phyloP scores from a whole-genome alignment of 768 basidiomycete genomes.

The Plicaturopsis crispa region DNA sequence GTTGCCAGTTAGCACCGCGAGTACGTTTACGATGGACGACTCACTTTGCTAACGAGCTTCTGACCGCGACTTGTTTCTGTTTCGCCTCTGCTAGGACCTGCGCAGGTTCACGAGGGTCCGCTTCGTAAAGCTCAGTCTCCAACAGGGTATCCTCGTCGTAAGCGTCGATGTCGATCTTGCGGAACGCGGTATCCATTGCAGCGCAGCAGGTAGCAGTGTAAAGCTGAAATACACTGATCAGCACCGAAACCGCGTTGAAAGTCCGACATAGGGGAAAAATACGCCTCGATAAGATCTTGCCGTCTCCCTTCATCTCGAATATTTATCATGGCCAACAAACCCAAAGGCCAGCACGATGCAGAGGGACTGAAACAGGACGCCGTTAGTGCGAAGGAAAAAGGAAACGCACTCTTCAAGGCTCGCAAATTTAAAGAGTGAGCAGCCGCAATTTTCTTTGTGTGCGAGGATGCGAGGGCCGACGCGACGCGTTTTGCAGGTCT shows the following conservation, averaged over 20 bases:
- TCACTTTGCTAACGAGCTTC: constrained; percentile 68
- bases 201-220: too few species aligned
- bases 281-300: too few species aligned
- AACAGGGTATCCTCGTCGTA: constrained; percentile 88
- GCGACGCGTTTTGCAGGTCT: neutral
- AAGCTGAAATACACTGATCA: too few species aligned
- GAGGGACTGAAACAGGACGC: too few species aligned
- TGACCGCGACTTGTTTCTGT: constrained; percentile 63
- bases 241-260: too few species aligned
- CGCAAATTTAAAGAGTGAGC: neutral
- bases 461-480: neutral
- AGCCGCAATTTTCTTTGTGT: neutral
- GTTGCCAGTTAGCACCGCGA: neutral
- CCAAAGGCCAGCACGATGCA: too few species aligned
- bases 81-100: constrained; percentile 73
- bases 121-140: constrained; percentile 80
- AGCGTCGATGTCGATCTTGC: constrained; percentile 91
- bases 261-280: too few species aligned
- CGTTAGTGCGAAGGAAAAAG: neutral
- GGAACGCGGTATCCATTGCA: constrained; percentile 51
- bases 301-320: too few species aligned
- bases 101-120: constrained; percentile 73
- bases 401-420: neutral
- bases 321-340: too few species aligned
- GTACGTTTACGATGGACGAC: constrained; percentile 16